These are phyloP conservation scores for Euphorbia celastroides DNA, from an alignment of 441 rosid species.

Conservation along the genomic window DNA sequence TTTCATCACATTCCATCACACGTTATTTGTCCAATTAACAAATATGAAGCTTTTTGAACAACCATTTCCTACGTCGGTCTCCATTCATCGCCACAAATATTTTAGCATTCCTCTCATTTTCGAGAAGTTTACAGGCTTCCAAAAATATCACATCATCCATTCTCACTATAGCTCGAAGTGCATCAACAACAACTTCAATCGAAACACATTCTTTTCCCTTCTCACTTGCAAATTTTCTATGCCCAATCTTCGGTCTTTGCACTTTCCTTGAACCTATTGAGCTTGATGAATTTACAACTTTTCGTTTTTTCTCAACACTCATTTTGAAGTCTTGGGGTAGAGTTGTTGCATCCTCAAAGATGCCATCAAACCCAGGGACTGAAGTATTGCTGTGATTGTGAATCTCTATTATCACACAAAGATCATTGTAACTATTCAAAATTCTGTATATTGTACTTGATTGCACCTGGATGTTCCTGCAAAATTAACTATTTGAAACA, in stretches of 20 bases:
- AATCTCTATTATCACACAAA: conserved; percentile 25
- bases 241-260: conserved; percentile 23
- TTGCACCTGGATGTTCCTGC: conserved; percentile 33
- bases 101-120: conserved; percentile 39
- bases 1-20: no score
- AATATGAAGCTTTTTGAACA: conserved; percentile 31
- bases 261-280: conserved; percentile 24
- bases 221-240: conserved; percentile 9
- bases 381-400: conserved; percentile 13
- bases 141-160: conserved; percentile 48
- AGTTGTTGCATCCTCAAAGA: conserved; percentile 21
- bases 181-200: conserved; percentile 39
- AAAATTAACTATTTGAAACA: conserved; percentile 9
- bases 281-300: conserved; percentile 20
- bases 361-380: conserved; percentile 19
- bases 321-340: conserved; percentile 25
- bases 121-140: conserved; percentile 47
- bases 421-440: conserved; percentile 25
- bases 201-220: conserved; percentile 22
- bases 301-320: conserved; percentile 27
- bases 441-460: conserved; percentile 22
- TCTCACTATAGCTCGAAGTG: conserved; percentile 45
- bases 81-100: conserved; percentile 42
- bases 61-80: conserved; percentile 35
- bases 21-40: conserved; percentile 11